Base-by-base conservation (phyloP, 169 alveolate genomes). In the Eimeria maxima region DNA sequence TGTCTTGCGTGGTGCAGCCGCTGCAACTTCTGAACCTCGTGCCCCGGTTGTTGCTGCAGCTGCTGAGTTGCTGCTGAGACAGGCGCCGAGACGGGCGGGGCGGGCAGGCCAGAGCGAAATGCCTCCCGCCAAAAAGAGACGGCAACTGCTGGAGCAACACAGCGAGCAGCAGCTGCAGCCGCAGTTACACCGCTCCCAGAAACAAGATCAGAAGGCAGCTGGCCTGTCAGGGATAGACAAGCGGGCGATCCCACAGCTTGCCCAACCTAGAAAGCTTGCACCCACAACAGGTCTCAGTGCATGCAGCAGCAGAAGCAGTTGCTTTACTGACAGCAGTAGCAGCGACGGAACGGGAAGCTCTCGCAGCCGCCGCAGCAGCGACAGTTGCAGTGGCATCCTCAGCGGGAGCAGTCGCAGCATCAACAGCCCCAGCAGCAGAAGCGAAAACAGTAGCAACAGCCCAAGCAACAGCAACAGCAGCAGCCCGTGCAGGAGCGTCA, bases 281-380 rank as follows among this genome's bases (percentile, higher is more conserved):
- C 13, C 27, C 0, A 78, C 5, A 16, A 78, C 18, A 4, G 8
- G 38, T 45, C 65, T n/a, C 44, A 42, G 55, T 16, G 65, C 89
- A 78, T n/a, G 44, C 27, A 78, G 67, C 69, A 78, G 89, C 89
- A 78, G 42, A 45, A 78, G 89, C 89, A 42, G 89, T 38, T 20
- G 89, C 89, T 22, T 11, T 13, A 44, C 45, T 78, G 14, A 67
- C 89, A 22, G 89, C 63, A 74, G 84, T 55, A 38, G 50, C 84
- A 74, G 84, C 55, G 24, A 44, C 55, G 55, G 55, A 65, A 65
- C 74, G 74, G 38, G 1, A 65, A 14, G 33, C n/a, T 65, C 74
- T 74, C 84, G 33, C 84, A 33, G 84, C 50, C 47, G 55, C 84
- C 29, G 55, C n/a, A 44, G 84, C 47, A 74, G 55, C 84, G 14